Conservation (phyloP, 805 yeast species). For the Kuraishia molischiana region DNA sequence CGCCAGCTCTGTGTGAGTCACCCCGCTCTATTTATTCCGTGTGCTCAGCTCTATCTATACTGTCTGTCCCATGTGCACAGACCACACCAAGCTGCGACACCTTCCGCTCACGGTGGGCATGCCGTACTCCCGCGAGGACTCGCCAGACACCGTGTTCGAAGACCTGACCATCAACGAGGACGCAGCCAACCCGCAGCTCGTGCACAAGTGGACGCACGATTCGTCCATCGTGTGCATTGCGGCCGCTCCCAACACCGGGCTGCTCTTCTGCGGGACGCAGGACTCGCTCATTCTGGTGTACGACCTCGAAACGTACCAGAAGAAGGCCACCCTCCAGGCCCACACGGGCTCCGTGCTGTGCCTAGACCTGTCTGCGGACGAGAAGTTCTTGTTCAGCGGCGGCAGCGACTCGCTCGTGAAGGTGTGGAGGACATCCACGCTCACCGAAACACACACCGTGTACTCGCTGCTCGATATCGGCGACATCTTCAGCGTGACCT, state of each 20-base stretch:
- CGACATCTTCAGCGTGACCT: slow-evolving; percentile 78
- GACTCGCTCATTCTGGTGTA: slow-evolving; percentile 68
- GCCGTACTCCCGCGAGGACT: neutral
- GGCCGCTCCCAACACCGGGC: slow-evolving; percentile 44
- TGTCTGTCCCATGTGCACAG: too few relatives aligned
- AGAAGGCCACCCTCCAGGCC: slow-evolving; percentile 42
- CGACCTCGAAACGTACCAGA: slow-evolving; percentile 57
- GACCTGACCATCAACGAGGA: neutral
- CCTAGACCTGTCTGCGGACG: slow-evolving; percentile 43
- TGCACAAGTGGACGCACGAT: slow-evolving; percentile 71
- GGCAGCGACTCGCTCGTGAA: slow-evolving; percentile 86
- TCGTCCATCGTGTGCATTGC: slow-evolving; percentile 67
- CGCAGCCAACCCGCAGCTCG: slow-evolving; percentile 17
- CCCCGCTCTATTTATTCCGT: too few relatives aligned
- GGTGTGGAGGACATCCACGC: slow-evolving; percentile 59
- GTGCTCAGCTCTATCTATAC: too few relatives aligned
- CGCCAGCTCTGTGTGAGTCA: too few relatives aligned
- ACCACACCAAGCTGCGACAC: neutral
- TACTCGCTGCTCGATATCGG: slow-evolving; percentile 87
- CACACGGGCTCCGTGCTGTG: slow-evolving; percentile 72
- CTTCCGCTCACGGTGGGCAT: neutral
- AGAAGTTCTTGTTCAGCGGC: slow-evolving; percentile 63
- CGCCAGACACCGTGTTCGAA: neutral
- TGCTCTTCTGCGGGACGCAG: slow-evolving; percentile 85
- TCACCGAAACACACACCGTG: slow-evolving; percentile 53